Percentiles rank a stretch among this genome's conserved stretches.
These are phyloP conservation scores for Melocanna baccifera DNA, from an alignment of 176 grass and related monocot genomes.

Conservation along the genomic window DNA sequence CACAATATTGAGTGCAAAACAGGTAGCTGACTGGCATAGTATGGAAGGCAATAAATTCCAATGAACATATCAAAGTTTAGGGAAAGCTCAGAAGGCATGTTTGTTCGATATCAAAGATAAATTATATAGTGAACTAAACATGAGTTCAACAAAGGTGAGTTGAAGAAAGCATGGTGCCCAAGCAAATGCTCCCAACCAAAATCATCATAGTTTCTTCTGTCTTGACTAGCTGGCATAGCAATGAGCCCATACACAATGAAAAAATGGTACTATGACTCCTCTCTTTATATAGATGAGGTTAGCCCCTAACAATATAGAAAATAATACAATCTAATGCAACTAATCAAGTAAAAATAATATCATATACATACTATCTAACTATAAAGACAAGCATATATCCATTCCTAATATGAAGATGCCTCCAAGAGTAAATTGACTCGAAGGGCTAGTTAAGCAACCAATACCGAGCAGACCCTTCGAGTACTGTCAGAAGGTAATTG, in stretches of 20 bases:
- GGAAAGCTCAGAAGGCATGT: neutral
- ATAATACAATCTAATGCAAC: no score
- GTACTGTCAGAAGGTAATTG: no score
- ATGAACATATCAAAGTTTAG: neutral
- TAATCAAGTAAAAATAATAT: no score
- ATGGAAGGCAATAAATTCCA: conserved; percentile 6
- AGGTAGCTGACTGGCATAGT: neutral
- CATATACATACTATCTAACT: no score
- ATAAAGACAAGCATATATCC: no score
- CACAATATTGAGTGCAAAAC: conserved; percentile 18
- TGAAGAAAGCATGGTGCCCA: neutral
- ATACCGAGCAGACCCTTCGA: no score
- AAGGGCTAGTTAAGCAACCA: no score
- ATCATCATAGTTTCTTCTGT: neutral
- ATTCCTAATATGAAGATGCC: no score
- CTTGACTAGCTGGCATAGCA: neutral
- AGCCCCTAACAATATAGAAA: no score
- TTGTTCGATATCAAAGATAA: neutral
- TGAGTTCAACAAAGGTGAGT: neutral
- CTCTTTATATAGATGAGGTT: no score
- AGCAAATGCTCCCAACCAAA: neutral
- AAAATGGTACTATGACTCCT: neutral
- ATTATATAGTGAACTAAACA: neutral
- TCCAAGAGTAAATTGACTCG: no score
- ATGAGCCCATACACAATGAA: neutral